Conservation (phyloP, 805 yeast species). For the Ogataea pini region DNA sequence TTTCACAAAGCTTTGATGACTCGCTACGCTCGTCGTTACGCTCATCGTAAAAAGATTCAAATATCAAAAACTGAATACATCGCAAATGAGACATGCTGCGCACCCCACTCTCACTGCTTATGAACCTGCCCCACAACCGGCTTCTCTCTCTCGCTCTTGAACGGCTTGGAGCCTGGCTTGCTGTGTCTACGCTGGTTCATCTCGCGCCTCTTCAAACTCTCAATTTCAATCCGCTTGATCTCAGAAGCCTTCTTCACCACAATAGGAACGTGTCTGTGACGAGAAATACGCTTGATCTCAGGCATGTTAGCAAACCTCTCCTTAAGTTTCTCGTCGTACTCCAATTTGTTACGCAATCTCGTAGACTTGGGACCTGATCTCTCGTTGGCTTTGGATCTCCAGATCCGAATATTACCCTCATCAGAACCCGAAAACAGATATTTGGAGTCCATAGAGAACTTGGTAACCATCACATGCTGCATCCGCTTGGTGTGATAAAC, state of each 20-base stretch:
- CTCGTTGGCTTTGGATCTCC: constrained; percentile 89
- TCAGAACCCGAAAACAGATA: constrained; percentile 91
- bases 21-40: not conserved
- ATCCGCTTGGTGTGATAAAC: constrained; percentile 95
- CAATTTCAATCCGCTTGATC: constrained; percentile 73
- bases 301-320: constrained; percentile 96
- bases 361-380: constrained; percentile 79
- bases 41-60: no score
- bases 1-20: no score
- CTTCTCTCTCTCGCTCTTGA: constrained; percentile 74
- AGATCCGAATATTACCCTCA: constrained; percentile 90
- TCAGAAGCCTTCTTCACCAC: constrained; percentile 88
- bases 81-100: no score
- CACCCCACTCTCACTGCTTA: constrained; percentile 45
- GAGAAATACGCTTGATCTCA: constrained; percentile 82
- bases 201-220: constrained; percentile 76
- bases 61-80: no score
- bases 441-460: constrained; percentile 84
- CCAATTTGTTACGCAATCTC: constrained; percentile 77
- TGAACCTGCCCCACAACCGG: constrained; percentile 84
- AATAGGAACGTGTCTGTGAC: constrained; percentile 90
- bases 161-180: constrained; percentile 59
- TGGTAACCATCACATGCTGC: constrained; percentile 89
- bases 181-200: constrained; percentile 80
- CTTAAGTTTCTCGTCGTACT: constrained; percentile 88